Conservation (phyloP, 2,329 filamentous ascomycete genomes). For the Ophiostoma fasciatum region DNA sequence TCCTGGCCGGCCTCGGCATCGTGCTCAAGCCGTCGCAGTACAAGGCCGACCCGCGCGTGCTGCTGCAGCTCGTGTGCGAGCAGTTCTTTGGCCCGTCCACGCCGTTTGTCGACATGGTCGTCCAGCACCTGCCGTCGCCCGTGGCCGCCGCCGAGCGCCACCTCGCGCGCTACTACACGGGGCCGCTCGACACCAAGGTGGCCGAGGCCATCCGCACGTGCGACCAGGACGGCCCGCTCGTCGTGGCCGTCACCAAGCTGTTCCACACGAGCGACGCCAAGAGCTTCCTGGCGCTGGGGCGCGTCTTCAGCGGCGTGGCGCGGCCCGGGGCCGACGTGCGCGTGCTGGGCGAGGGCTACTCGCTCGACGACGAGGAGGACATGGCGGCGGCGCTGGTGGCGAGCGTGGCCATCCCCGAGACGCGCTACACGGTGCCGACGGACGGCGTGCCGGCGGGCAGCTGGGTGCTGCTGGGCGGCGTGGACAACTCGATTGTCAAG, state of each 20-base stretch:
- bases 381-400: conserved; percentile 78
- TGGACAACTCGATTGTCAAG: conserved; percentile 98
- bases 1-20: conserved; percentile 68
- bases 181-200: conserved; percentile 68
- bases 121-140: conserved; percentile 79
- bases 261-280: conserved; percentile 87
- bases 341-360: conserved; percentile 90
- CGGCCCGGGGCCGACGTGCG: conserved; percentile 69
- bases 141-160: conserved; percentile 60
- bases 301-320: conserved; percentile 84
- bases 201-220: conserved; percentile 69
- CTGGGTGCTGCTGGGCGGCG: conserved; percentile 77
- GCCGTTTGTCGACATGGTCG: conserved; percentile 92
- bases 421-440: conserved; percentile 81
- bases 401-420: conserved; percentile 81
- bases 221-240: conserved; percentile 75
- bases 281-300: conserved; percentile 75
- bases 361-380: conserved; percentile 92
- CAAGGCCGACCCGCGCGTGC: conserved; percentile 73
- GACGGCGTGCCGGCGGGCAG: conserved; percentile 90
- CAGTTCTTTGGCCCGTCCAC: conserved; percentile 87
- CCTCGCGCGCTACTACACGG: conserved; percentile 81
- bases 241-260: conserved; percentile 87
- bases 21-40: conserved; percentile 83
- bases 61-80: conserved; percentile 79